These are phyloP conservation scores for Luzula sylvatica DNA, from an alignment of 176 grass and related monocot genomes.

Conservation along the genomic window DNA sequence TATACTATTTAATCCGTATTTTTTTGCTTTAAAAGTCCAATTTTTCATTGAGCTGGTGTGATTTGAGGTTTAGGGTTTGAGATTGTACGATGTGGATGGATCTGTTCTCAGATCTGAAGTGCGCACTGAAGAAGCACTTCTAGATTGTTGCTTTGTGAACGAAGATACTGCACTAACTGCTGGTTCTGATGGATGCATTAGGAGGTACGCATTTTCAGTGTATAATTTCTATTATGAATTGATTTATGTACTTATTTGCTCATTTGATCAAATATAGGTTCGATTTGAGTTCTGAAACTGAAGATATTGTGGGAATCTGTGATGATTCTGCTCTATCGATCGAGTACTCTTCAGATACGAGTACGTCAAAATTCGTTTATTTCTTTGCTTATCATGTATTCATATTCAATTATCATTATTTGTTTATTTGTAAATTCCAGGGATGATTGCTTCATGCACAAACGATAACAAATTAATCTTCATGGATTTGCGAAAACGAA, in stretches of 20 bases:
- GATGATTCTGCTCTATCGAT: conserved; percentile 31
- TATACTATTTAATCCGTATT: no score
- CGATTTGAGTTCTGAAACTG: conserved; percentile 42
- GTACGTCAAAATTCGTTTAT: conserved; percentile 22
- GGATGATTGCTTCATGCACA: conserved; percentile 36
- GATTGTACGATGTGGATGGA: conserved; percentile 45
- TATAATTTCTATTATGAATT: background rate
- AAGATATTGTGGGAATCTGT: conserved; percentile 34
- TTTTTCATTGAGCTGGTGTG: background rate
- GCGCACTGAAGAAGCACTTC: conserved; percentile 26
- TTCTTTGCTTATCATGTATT: no score
- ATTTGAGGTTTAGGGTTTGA: conserved; percentile 37
- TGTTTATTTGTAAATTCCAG: conserved; percentile 24
- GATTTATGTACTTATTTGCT: background rate
- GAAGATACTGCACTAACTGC: conserved; percentile 32
- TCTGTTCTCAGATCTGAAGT: conserved; percentile 25
- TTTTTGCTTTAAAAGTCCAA: no score
- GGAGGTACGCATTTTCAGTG: conserved; percentile 25
- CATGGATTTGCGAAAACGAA: conserved; percentile 38
- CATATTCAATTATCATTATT: background rate
- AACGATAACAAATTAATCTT: conserved; percentile 53
- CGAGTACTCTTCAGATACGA: conserved; percentile 37
- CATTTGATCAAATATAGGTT: conserved; percentile 39
- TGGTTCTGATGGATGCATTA: conserved; percentile 43
- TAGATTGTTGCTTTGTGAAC: conserved; percentile 67